These are phyloP conservation scores for Pestalotiopsis sp. DNA, from an alignment of 2,329 filamentous ascomycete genomes.

Conservation along the genomic window DNA sequence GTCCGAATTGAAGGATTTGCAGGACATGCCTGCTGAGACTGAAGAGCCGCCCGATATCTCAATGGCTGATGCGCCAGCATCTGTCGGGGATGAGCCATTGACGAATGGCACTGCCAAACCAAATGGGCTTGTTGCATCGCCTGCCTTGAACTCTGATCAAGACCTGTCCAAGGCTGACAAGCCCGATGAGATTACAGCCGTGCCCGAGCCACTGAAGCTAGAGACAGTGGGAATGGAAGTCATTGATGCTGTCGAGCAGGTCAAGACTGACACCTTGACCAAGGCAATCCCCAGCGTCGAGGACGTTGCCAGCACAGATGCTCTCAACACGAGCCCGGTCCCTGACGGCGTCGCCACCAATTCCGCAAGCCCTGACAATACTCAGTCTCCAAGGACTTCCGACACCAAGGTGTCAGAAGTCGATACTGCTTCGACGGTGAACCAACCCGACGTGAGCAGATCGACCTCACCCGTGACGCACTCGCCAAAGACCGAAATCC, in stretches of 20 bases:
- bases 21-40: slow-evolving; percentile 36
- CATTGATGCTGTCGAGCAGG: slow-evolving; percentile 25
- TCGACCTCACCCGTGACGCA: slow-evolving; percentile 38
- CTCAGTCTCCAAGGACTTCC: slow-evolving; percentile 50
- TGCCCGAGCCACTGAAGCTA: slow-evolving; percentile 22
- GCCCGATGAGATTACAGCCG: slow-evolving; percentile 18
- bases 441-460: slow-evolving; percentile 36
- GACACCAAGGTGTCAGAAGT: slow-evolving; percentile 55
- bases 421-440: slow-evolving; percentile 43
- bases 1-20: slow-evolving; percentile 57
- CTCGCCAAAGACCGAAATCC: slow-evolving; percentile 69
- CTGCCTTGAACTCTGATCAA: neutral
- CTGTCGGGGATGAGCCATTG: slow-evolving; percentile 10
- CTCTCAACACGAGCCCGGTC: slow-evolving; percentile 41
- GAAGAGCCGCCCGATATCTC: slow-evolving; percentile 31
- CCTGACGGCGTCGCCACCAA: slow-evolving; percentile 45
- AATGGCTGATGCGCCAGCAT: slow-evolving; percentile 34
- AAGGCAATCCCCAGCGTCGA: slow-evolving; percentile 27
- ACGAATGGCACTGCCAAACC: neutral
- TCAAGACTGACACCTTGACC: slow-evolving; percentile 15
- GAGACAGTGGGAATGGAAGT: slow-evolving; percentile 27
- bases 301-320: slow-evolving; percentile 23
- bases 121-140: neutral
- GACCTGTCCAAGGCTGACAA: slow-evolving; percentile 21
- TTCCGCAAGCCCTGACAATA: slow-evolving; percentile 45